phyloP scores from a whole-genome alignment of 176 grass and related monocot species.

The Carex pumila region DNA sequence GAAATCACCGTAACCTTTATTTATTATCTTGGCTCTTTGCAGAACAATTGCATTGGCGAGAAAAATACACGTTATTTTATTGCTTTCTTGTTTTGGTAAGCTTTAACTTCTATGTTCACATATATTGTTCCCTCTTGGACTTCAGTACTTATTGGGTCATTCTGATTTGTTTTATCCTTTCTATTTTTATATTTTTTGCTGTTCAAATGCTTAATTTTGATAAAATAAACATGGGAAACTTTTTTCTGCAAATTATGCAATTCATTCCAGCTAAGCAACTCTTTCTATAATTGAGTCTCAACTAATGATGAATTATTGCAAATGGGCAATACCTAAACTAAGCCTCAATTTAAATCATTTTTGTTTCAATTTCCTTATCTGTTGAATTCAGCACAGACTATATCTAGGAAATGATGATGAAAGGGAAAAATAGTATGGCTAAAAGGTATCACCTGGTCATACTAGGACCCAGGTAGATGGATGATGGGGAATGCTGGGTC shows the following conservation, averaged over 20 bases:
- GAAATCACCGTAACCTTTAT: too few relatives aligned
- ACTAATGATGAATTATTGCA: background rate
- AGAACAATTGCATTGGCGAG: slow-evolving; percentile 99
- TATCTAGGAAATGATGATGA: background rate
- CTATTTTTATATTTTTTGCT: background rate
- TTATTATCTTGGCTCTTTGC: slow-evolving; percentile 32
- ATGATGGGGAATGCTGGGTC: background rate
- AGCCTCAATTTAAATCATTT: background rate
- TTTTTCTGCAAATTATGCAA: background rate
- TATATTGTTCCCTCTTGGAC: background rate
- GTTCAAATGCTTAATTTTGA: background rate
- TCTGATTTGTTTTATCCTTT: background rate
- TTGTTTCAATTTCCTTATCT: background rate
- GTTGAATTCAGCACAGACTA: background rate
- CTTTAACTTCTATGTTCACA: background rate
- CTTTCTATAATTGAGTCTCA: background rate
- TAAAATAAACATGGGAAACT: background rate
- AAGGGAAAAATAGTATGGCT: background rate
- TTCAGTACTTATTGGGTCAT: background rate
- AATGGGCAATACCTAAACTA: background rate
- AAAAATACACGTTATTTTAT: slow-evolving; percentile 95
- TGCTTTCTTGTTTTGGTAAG: slow-evolving; percentile 95
- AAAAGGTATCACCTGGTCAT: background rate
- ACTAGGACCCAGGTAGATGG: background rate
- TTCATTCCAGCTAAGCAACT: background rate